Conservation (phyloP, 2,329 filamentous ascomycete genomes). For the Stachybotrys chlorohalonatus region DNA sequence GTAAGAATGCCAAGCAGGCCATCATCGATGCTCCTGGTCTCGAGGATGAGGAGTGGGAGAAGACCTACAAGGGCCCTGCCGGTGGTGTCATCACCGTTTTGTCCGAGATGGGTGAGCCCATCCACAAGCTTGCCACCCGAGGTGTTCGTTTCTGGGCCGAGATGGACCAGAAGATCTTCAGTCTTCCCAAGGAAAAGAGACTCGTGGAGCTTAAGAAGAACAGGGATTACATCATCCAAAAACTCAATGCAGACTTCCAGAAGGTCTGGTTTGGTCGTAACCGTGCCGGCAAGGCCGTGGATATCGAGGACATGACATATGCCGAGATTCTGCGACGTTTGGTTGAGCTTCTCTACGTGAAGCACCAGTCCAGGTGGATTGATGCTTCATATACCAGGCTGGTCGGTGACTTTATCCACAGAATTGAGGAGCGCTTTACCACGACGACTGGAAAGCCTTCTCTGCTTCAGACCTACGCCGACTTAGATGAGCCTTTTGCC, state of each 20-base stretch:
- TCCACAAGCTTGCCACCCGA: conserved; percentile 95
- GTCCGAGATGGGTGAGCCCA: conserved; percentile 99
- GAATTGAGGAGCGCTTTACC: conserved; percentile 94
- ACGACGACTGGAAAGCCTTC: conserved; percentile 62
- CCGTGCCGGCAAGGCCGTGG: conserved; percentile 67
- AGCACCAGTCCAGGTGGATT: conserved; percentile 87
- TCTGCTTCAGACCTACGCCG: conserved; percentile 79
- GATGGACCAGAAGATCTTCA: conserved; percentile 98
- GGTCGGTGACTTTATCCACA: conserved; percentile 91
- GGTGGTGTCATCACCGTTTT: conserved; percentile 94
- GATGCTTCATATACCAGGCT: conserved; percentile 74
- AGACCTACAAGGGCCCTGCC: conserved; percentile 83
- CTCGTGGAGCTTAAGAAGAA: conserved; percentile 81
- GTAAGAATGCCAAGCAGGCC: conserved; percentile 77
- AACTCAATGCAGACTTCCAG: conserved; percentile 91
- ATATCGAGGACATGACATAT: conserved; percentile 95
- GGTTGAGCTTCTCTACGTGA: conserved; percentile 85
- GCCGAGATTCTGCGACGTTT: conserved; percentile 77
- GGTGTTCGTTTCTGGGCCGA: conserved; percentile 97
- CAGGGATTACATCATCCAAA: conserved; percentile 86
- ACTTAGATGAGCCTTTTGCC: conserved; percentile 74
- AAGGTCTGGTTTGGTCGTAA: conserved; percentile 96
- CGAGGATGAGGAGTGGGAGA: conserved; percentile 78
- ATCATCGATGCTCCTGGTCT: conserved; percentile 81
- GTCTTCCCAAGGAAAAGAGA: conserved; percentile 88